A percentile compares a stretch with the other conserved stretches of the same genome.
phyloP scores from a whole-genome alignment of 2,329 filamentous ascomycete species.

The Fusarium nurragi region DNA sequence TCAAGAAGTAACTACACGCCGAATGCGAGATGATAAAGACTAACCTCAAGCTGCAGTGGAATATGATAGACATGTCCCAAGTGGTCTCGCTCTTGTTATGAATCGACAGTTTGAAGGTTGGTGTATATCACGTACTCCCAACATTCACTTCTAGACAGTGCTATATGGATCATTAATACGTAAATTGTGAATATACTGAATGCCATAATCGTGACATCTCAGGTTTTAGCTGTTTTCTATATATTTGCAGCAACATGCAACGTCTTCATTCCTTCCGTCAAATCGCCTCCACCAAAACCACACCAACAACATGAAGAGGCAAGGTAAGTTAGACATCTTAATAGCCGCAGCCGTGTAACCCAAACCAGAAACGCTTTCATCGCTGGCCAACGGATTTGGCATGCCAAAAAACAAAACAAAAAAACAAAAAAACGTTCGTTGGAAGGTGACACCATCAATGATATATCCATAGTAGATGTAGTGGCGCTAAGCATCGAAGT shows the following conservation, averaged over 20 bases:
- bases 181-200: conserved; percentile 17
- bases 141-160: neutral
- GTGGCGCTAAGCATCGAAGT: conserved; percentile 14
- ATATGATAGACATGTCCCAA: neutral
- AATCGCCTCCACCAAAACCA: neutral
- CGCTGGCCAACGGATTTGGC: conserved; percentile 22
- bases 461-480: conserved; percentile 5
- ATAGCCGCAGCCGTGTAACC: neutral
- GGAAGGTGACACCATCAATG: neutral
- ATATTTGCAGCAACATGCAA: conserved; percentile 7
- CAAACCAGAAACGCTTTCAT: conserved; percentile 30
- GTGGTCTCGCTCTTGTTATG: neutral
- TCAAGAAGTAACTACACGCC: neutral
- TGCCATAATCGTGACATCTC: conserved; percentile 8
- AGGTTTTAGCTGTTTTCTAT: conserved; percentile 5
- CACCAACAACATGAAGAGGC: conserved; percentile 4
- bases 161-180: conserved; percentile 4
- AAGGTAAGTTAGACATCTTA: conserved; percentile 7
- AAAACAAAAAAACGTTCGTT: conserved; percentile 5
- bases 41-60: neutral
- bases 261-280: conserved; percentile 3
- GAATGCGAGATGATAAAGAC: neutral
- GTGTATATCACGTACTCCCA: neutral
- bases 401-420: conserved; percentile 16
- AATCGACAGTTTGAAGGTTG: neutral